Evolutionary conservation across 2,329 filamentous ascomycete species (phyloP), one percentile per base, ranked within the genome.

Genomic region (Boeremia lycopersici): DNA sequence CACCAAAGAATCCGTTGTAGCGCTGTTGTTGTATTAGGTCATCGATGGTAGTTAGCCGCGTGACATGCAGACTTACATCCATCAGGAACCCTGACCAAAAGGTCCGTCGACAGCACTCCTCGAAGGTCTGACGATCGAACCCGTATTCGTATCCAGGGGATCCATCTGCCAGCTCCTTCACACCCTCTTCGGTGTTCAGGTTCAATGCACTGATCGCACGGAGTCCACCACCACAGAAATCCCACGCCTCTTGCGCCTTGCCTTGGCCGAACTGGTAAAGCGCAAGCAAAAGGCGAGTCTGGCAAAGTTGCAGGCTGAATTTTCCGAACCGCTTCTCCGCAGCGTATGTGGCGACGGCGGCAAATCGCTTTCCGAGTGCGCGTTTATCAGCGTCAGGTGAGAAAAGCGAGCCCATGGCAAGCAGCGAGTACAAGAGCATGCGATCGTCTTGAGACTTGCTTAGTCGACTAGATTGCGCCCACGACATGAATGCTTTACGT

Each of bases 21-120:
- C 87, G 83, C 76, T 82, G 66, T 64, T 59, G 56, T 57, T 60
- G 60, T 9, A 59, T 63, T 62, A 67, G 61, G 64, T 69, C 61
- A 69, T 63, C 61, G 54, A 68, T 63, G 59, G 68, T 65, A 44
- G 69, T 68, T 53, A 62, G 59, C 55, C 63, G 68, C 58, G 64
- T 66, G 59, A 67, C 59, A 43, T 65, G 66, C 59, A 66, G 61
- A 76, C 80, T 77, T 73, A 82, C 81, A 74, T 91, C 89, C 71
- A 89, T 81, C 62, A 90, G 76, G 62, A 87, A 89, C 46, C 85
- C 82, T 26, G 86, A 84, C 88, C 88, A 92, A 65, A 90, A 88
- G 0, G 87, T 90, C 51, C 89, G 81, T 59, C 88, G 81, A 56
- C 85, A 82, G 63, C 86, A 87, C 73, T 92, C 89, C 23, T 82